A percentile compares a stretch with the other conserved stretches of the same genome.
Conservation (phyloP, 2,329 filamentous ascomycete species). For the Emergomyces africanus region DNA sequence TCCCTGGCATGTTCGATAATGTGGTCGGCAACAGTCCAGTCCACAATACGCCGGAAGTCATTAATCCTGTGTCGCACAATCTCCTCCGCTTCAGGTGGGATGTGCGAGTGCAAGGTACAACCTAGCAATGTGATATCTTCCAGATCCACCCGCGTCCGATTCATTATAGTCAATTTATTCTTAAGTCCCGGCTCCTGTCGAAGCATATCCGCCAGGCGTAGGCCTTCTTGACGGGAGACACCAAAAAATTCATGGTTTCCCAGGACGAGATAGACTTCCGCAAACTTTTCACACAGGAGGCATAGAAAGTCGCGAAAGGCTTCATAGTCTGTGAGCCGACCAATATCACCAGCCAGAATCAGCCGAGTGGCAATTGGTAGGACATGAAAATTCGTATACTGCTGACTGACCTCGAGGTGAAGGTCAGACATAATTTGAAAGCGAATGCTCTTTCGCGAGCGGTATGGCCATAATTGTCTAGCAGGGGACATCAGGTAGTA, state of each 20-base stretch:
- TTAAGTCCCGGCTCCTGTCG: constrained; percentile 11
- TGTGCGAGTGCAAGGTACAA: constrained; percentile 42
- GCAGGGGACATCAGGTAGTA: constrained; percentile 15
- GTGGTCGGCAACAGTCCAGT: constrained; percentile 39
- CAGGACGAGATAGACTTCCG: constrained; percentile 19
- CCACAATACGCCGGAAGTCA: constrained; percentile 40
- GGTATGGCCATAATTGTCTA: neutral
- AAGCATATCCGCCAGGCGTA: constrained; percentile 10
- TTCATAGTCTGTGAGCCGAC: constrained; percentile 17
- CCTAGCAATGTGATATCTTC: constrained; percentile 37
- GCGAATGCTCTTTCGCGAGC: neutral
- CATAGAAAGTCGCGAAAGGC: constrained; percentile 15
- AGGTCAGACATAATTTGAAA: constrained; percentile 19
- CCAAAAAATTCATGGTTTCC: constrained; percentile 30
- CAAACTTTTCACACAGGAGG: constrained; percentile 15
- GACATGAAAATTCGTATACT: constrained; percentile 15
- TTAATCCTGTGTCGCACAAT: constrained; percentile 34
- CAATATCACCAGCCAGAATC: constrained; percentile 23
- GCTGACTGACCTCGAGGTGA: constrained; percentile 15
- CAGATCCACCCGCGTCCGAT: constrained; percentile 14
- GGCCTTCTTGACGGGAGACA: constrained; percentile 13
- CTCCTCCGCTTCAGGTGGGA: constrained; percentile 27
- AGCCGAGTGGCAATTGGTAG: constrained; percentile 11
- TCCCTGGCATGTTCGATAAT: constrained; percentile 37
- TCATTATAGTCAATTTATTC: constrained; percentile 12